Evolutionary conservation across 257 asterid species (phyloP).

Genomic region (Thymus quinquecostatus): DNA sequence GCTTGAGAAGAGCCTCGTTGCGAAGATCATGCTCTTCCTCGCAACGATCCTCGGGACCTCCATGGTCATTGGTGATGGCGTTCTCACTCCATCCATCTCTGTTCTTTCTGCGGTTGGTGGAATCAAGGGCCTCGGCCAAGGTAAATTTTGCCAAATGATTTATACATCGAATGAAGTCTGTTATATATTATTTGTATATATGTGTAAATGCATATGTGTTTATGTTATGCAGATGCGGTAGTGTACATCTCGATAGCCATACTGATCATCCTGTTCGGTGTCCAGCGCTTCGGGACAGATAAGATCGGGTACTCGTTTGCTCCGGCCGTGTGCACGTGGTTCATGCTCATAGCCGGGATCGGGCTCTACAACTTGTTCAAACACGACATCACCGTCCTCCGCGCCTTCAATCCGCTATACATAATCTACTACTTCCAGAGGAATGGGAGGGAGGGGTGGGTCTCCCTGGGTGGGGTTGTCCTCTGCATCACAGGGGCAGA

Average conservation of each 20-base stretch:
- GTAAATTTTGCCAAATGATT: conserved; percentile 7
- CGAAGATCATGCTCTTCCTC: conserved; percentile 57
- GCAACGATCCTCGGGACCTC: conserved; percentile 76
- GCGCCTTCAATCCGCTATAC: conserved; percentile 65
- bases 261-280: conserved; percentile 49
- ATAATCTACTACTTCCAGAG: conserved; percentile 59
- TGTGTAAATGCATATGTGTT: too few species aligned
- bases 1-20: conserved; percentile 53
- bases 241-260: conserved; percentile 58
- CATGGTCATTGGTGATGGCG: conserved; percentile 87
- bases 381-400: conserved; percentile 46
- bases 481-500: conserved; percentile 79
- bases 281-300: conserved; percentile 75
- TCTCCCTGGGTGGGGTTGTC: conserved; percentile 71
- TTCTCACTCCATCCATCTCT: conserved; percentile 84
- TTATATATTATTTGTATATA: too few species aligned
- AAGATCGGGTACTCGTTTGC: conserved; percentile 75
- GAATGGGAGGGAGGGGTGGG: conserved; percentile 64
- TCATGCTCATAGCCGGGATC: conserved; percentile 44
- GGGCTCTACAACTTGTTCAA: conserved; percentile 60
- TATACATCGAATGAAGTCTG: too few species aligned
- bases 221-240: conserved; percentile 41
- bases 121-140: conserved; percentile 43
- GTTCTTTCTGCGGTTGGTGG: conserved; percentile 82
- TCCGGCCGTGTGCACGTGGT: conserved; percentile 66